These are phyloP conservation scores for Aspergillus sp. DNA, from an alignment of 2,329 filamentous ascomycete species.

Conservation along the genomic window DNA sequence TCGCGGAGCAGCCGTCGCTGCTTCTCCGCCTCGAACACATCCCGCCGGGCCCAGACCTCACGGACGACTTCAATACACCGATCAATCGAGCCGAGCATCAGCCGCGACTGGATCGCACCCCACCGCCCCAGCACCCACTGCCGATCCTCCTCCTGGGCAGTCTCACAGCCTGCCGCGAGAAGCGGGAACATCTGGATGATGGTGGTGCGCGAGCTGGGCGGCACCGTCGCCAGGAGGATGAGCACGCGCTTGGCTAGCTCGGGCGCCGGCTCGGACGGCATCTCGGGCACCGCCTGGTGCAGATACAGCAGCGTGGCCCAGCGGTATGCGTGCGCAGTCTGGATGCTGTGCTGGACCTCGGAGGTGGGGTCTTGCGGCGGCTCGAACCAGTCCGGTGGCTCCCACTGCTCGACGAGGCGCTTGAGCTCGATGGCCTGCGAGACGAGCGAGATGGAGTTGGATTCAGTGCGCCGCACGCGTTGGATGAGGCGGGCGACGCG, in stretches of 20 bases:
- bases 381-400: conserved; percentile 57
- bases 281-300: conserved; percentile 67
- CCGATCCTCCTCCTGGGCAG: conserved; percentile 57
- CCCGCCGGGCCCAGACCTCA: conserved; percentile 66
- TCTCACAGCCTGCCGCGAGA: conserved; percentile 66
- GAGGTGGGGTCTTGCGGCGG: conserved; percentile 63
- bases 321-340: conserved; percentile 66
- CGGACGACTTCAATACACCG: conserved; percentile 63
- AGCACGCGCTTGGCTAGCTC: conserved; percentile 63
- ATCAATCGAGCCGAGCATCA: conserved; percentile 68
- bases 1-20: conserved; percentile 29
- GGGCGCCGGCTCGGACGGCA: conserved; percentile 58
- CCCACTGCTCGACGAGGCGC: conserved; percentile 60
- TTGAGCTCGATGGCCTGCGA: conserved; percentile 63
- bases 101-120: conserved; percentile 58
- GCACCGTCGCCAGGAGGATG: conserved; percentile 62
- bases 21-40: conserved; percentile 50
- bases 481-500: conserved; percentile 66
- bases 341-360: conserved; percentile 62
- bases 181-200: conserved; percentile 71
- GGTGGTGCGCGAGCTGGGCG: conserved; percentile 59
- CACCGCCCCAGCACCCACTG: conserved; percentile 65
- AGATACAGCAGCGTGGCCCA: conserved; percentile 66
- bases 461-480: conserved; percentile 54
- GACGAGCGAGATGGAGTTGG: conserved; percentile 62